phyloP scores from a whole-genome alignment of 2,329 filamentous ascomycete genomes.

The Fusarium sarcochroum region DNA sequence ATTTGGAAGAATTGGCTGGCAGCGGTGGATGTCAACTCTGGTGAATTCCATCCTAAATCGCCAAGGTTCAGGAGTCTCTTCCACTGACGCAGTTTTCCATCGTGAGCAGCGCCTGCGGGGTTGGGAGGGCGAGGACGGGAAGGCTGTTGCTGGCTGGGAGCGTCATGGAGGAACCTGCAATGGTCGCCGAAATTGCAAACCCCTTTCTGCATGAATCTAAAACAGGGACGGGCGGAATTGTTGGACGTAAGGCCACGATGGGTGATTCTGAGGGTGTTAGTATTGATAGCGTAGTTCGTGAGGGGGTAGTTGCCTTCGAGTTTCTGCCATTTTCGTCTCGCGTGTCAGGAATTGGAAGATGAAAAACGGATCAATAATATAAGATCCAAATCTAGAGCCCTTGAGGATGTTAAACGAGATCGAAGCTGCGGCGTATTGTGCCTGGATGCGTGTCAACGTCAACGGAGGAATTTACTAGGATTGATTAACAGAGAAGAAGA shows the following conservation, averaged over 20 bases:
- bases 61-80: not conserved
- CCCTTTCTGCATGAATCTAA: not conserved
- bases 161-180: not conserved
- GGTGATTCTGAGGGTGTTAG: not conserved
- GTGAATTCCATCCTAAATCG: not conserved
- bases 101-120: not conserved
- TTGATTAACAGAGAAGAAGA: no score
- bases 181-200: not conserved
- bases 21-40: not conserved
- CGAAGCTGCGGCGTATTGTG: no score
- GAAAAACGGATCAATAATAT: no score
- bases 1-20: not conserved
- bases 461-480: no score
- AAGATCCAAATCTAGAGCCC: no score
- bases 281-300: not conserved
- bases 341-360: no score
- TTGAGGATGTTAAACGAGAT: no score
- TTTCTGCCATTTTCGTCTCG: not conserved
- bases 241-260: not conserved
- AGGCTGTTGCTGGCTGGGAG: not conserved
- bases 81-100: conserved; percentile 3
- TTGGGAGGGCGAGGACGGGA: not conserved
- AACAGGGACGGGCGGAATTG: not conserved
- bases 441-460: no score
- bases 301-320: not conserved